Base-by-base conservation (phyloP, 176 grass and related monocot genomes). In the Elymus sibiricus region DNA sequence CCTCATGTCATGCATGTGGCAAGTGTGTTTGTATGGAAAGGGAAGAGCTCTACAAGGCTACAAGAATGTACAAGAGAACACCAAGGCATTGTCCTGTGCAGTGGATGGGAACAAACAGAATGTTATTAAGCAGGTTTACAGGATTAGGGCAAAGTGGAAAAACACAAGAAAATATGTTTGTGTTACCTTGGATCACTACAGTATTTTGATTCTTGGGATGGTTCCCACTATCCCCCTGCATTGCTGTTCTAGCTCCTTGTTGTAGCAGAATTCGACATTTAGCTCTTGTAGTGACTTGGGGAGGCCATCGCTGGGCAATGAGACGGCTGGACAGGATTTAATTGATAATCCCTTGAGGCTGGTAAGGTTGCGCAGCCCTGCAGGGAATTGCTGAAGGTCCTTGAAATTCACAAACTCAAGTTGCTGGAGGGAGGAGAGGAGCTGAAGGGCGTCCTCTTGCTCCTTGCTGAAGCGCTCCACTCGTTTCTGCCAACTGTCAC, bases 251-350 rank as follows among this genome's bases (percentile, higher is more conserved):
- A 78, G 32, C 53, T 25, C 34, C 32, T 17, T 21, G 21, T 28
- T 78, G 11, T 0, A 0, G 22, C 53, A 39, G 0, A 0, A 0
- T 0, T 1, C 0, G 28, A 77, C 74, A 56, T 60, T 1, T 39
- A 79, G 31, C 61, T 63, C 0, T 43, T 79, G 56, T 10, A 79
- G 22, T 42, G 58, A 79, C 9, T 7, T 27, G 7, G 42, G 42
- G 42, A 44, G 42, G 42, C 42, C 42, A 44, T 44, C 42, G 8
- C 9, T 44, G 42, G 42, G 42, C 42, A 44, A 11, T 6, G 42
- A 11, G 42, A 44, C 42, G 42, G 42, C 3, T 11, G 42, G 42
- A 44, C 42, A 44, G 8, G 1, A 5, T 1, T 9, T 6, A 6
- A 44, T 11, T 11, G 6, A 7, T 44, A 44, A 44, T 44, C 1